Evolutionary conservation across 2,329 filamentous ascomycete species (phyloP).

Genomic region (Pyricularia grisea): DNA sequence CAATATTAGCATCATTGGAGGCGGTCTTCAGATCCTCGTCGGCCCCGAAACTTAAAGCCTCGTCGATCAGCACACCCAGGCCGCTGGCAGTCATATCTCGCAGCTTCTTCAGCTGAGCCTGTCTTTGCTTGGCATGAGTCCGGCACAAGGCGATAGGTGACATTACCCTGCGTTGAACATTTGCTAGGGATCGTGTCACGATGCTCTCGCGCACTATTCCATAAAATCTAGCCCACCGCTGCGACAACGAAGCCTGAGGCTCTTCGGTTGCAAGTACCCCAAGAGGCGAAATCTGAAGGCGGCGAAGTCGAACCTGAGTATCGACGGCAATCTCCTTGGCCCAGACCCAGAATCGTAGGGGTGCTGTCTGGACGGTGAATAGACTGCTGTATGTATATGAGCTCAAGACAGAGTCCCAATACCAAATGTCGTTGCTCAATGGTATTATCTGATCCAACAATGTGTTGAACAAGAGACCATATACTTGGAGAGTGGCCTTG

Average conservation of each 20-base stretch:
- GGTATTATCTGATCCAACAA: constrained; percentile 77
- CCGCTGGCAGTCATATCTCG: constrained; percentile 77
- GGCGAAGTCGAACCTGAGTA: constrained; percentile 35
- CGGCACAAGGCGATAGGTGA: constrained; percentile 70
- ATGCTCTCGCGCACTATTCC: constrained; percentile 68
- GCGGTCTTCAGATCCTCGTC: constrained; percentile 29
- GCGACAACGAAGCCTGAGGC: constrained; percentile 25
- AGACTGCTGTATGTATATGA: constrained; percentile 71
- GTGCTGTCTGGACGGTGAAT: constrained; percentile 81
- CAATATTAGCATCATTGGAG: constrained; percentile 27
- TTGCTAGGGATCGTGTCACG: constrained; percentile 58
- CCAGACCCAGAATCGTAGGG: constrained; percentile 65
- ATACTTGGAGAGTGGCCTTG: constrained; percentile 87
- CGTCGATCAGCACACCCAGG: constrained; percentile 78
- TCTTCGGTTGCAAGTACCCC: constrained; percentile 14
- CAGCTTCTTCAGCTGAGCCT: constrained; percentile 59
- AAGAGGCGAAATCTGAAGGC: constrained; percentile 8
- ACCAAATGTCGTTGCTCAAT: constrained; percentile 81
- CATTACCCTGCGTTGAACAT: constrained; percentile 63
- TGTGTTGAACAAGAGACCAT: constrained; percentile 68
- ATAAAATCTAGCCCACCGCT: constrained; percentile 65
- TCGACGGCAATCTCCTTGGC: constrained; percentile 58
- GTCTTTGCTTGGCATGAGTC: constrained; percentile 66
- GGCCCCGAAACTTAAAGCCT: constrained; percentile 61
- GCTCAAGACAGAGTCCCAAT: constrained; percentile 84